Percentiles rank a stretch among this genome's conserved stretches.
Evolutionary conservation across 805 yeast species (phyloP).

Genomic region (Schwanniomyces pseudopolymorphus): DNA sequence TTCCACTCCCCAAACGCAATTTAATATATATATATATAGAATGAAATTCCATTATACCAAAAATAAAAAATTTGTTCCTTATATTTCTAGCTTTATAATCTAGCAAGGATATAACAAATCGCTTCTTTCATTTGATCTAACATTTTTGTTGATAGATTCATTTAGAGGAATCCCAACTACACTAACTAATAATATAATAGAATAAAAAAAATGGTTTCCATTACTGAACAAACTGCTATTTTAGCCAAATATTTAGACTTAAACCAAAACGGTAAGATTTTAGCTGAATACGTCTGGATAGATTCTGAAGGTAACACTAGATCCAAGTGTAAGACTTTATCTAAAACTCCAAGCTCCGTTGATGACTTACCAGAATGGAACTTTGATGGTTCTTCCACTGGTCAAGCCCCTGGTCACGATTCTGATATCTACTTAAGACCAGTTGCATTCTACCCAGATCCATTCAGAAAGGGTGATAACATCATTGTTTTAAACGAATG

Average conservation of each 20-base stretch:
- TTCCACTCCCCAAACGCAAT: neutral
- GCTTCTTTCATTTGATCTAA: neutral
- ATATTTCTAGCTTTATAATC: neutral
- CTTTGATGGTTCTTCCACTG: constrained; percentile 98
- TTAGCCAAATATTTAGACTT: constrained; percentile 80
- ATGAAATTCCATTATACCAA: too few species aligned
- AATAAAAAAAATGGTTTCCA: constrained; percentile 7
- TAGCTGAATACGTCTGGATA: constrained; percentile 98
- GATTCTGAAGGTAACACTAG: constrained; percentile 89
- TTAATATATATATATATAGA: constrained; percentile 1
- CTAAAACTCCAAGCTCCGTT: constrained; percentile 62
- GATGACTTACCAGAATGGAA: constrained; percentile 98
- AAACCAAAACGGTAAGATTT: constrained; percentile 79
- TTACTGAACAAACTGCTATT: constrained; percentile 71
- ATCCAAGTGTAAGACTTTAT: constrained; percentile 90
- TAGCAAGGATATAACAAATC: neutral
- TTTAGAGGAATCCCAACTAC: neutral
- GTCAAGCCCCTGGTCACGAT: constrained; percentile 97
- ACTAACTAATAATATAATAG: neutral
- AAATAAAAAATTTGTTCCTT: neutral
- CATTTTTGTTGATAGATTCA: neutral
- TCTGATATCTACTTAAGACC: constrained; percentile 95
- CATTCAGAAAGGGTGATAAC: constrained; percentile 98
- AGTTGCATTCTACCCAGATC: constrained; percentile 92
- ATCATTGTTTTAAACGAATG: constrained; percentile 92